A percentile compares a stretch with the other conserved stretches of the same genome.
Evolutionary conservation across 2,329 filamentous ascomycete genomes (phyloP).

Genomic region (Fusarium duplospermum): DNA sequence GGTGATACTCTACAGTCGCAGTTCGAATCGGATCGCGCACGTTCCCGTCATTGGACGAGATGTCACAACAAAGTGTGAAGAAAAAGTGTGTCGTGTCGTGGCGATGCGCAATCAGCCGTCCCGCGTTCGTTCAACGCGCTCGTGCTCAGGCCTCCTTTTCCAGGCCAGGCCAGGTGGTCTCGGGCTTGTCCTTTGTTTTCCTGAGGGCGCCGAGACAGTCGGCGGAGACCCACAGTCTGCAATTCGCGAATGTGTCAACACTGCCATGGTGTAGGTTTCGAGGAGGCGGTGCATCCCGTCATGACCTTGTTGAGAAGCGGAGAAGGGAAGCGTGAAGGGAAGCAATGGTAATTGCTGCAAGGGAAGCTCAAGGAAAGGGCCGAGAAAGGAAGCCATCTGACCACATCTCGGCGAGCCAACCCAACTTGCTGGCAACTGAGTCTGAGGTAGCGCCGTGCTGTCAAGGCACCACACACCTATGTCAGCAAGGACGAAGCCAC

Average conservation of each 20-base stretch:
- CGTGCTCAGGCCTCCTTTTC: not conserved
- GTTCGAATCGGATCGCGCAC: not conserved
- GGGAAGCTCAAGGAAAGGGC: not conserved
- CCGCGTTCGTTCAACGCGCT: not conserved
- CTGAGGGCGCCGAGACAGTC: conserved; percentile 10
- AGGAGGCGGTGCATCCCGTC: not conserved
- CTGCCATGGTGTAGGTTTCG: not conserved
- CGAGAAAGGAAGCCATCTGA: not conserved
- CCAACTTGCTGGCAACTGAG: not conserved
- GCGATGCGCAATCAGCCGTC: conserved; percentile 4
- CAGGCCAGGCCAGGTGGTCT: not conserved
- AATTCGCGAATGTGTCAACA: conserved; percentile 6
- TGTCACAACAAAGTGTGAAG: not conserved
- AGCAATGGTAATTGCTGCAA: not conserved
- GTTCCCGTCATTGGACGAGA: not conserved
- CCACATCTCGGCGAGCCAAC: not conserved
- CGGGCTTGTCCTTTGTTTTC: not conserved
- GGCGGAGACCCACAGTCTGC: conserved; percentile 9
- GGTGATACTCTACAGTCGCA: not conserved
- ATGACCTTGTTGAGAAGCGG: not conserved
- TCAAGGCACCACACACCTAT: not conserved
- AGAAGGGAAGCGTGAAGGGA: not conserved
- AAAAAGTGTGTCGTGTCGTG: not conserved
- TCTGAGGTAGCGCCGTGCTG: not conserved
- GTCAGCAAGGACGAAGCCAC: not conserved